Evolutionary conservation across 1,139 yeast species (phyloP).

Genomic region (Lipomyces yarrowii): DNA sequence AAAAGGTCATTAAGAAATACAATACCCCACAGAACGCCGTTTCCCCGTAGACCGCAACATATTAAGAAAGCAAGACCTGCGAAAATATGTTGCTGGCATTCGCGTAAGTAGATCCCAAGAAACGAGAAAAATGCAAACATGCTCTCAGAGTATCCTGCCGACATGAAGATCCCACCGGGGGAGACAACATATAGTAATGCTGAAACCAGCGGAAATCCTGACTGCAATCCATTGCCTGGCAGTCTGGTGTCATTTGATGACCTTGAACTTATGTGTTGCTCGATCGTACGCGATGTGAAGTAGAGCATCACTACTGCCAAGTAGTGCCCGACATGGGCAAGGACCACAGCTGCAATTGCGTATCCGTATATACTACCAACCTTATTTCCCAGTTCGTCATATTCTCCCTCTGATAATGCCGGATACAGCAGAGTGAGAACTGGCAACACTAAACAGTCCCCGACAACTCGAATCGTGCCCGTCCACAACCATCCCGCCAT

Average conservation of each 20-base stretch:
- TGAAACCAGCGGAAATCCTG: slow-evolving; percentile 43
- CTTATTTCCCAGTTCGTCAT: slow-evolving; percentile 22
- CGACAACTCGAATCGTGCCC: slow-evolving; percentile 19
- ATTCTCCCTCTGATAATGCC: slow-evolving; percentile 8
- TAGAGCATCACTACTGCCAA: slow-evolving; percentile 56
- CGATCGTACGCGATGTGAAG: slow-evolving; percentile 43
- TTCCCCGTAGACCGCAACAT: slow-evolving; percentile 70
- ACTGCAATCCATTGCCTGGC: slow-evolving; percentile 21
- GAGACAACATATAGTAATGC: slow-evolving; percentile 59
- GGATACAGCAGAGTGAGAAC: slow-evolving; percentile 17
- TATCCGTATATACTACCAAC: slow-evolving; percentile 24
- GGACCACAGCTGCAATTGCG: slow-evolving; percentile 39
- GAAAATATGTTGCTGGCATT: slow-evolving; percentile 44
- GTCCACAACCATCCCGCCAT: slow-evolving; percentile 83
- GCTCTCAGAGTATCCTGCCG: slow-evolving; percentile 79
- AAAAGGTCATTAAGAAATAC: slow-evolving; percentile 59
- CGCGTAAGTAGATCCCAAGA: slow-evolving; percentile 57
- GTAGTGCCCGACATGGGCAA: slow-evolving; percentile 60
- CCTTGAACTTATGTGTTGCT: slow-evolving; percentile 8
- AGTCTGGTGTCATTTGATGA: neutral
- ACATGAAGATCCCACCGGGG: slow-evolving; percentile 81
- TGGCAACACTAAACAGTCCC: slow-evolving; percentile 17
- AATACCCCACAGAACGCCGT: slow-evolving; percentile 72
- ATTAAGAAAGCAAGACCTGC: slow-evolving; percentile 64
- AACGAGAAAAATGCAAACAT: slow-evolving; percentile 66